phyloP scores from a whole-genome alignment of 2,329 filamentous ascomycete species.

The Cercospora sp. region DNA sequence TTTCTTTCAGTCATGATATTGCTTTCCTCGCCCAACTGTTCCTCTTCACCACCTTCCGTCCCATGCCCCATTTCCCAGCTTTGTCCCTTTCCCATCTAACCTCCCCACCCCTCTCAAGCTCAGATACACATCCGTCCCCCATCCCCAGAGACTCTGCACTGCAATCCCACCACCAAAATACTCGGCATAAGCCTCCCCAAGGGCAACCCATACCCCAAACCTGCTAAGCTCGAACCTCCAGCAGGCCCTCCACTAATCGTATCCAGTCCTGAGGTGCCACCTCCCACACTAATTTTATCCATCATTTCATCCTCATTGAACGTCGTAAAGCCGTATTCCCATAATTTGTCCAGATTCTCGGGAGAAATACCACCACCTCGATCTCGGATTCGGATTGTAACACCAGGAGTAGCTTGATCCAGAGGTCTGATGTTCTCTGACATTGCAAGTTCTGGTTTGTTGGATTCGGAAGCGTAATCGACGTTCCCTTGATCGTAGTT shows the following conservation, averaged over 20 bases:
- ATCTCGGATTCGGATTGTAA: conserved; percentile 93
- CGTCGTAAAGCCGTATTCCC: conserved; percentile 97
- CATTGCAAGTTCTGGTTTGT: conserved; percentile 27
- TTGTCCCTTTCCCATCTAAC: background rate
- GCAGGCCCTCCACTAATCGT: conserved; percentile 71
- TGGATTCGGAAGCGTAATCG: conserved; percentile 37
- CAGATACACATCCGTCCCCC: conserved; percentile 73
- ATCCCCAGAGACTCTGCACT: conserved; percentile 93
- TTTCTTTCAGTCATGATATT: too few relatives aligned
- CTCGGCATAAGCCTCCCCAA: conserved; percentile 89
- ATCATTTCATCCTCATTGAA: conserved; percentile 68
- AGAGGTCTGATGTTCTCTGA: conserved; percentile 48
- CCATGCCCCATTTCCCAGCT: too few relatives aligned
- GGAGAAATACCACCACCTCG: conserved; percentile 91
- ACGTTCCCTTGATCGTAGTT: conserved; percentile 42
- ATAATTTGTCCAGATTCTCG: conserved; percentile 81
- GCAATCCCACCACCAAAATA: conserved; percentile 96
- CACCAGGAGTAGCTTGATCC: conserved; percentile 65
- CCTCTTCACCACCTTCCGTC: background rate
- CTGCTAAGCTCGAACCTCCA: conserved; percentile 77
- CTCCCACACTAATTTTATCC: conserved; percentile 47
- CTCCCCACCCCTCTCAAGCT: conserved; percentile 62
- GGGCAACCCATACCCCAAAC: conserved; percentile 88
- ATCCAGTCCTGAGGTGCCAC: conserved; percentile 68
- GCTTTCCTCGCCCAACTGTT: too few relatives aligned